phyloP scores from a whole-genome alignment of 2,329 filamentous ascomycete species.

The Aspergillus sp. region DNA sequence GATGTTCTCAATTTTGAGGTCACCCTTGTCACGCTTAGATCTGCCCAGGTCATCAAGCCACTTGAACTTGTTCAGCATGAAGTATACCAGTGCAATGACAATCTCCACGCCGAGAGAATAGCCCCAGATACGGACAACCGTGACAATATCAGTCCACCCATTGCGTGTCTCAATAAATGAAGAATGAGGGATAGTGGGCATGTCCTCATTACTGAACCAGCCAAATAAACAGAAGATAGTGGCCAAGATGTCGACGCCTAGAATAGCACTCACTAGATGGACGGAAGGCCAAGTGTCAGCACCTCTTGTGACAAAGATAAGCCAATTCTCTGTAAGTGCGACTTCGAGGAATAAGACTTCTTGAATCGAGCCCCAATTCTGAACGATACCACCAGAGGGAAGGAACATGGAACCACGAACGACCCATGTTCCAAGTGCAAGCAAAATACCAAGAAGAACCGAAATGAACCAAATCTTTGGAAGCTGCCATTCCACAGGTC shows the following conservation, averaged over 20 bases:
- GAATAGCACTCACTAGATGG: conserved; percentile 66
- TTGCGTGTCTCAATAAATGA: conserved; percentile 36
- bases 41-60: conserved; percentile 47
- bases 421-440: conserved; percentile 70
- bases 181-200: conserved; percentile 23
- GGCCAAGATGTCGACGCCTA: conserved; percentile 65
- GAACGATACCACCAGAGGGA: conserved; percentile 65
- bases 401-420: conserved; percentile 68
- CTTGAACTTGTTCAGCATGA: conserved; percentile 39
- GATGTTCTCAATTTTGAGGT: conserved; percentile 48
- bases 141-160: conserved; percentile 56
- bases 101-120: conserved; percentile 49
- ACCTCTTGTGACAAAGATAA: conserved; percentile 91
- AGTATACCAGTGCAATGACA: conserved; percentile 49
- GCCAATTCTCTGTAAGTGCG: conserved; percentile 90
- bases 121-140: conserved; percentile 48
- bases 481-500: conserved; percentile 76
- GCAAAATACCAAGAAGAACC: conserved; percentile 56
- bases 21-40: conserved; percentile 42
- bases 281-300: conserved; percentile 68
- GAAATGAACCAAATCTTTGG: conserved; percentile 76
- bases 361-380: conserved; percentile 70
- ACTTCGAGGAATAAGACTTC: conserved; percentile 84
- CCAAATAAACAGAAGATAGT: conserved; percentile 74
- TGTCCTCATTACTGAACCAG: conserved; percentile 59